Evolutionary conservation across 768 basidiomycete species (phyloP).

Genomic region (Gloeophyllum trabeum): DNA sequence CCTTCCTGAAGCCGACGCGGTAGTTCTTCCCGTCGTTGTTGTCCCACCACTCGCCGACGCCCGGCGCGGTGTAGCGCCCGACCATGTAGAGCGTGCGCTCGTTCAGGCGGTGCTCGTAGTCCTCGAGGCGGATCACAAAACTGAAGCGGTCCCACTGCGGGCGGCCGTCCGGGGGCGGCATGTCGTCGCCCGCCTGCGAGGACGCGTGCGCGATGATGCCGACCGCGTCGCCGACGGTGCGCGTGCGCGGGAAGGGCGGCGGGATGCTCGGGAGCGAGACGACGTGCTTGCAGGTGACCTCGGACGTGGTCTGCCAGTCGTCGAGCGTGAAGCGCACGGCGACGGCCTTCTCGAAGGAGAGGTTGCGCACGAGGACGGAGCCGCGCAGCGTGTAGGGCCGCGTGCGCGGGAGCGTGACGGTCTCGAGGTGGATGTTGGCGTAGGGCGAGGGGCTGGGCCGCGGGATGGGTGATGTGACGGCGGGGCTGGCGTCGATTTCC

Average conservation of each 20-base stretch:
- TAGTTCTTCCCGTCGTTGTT: conserved; percentile 79
- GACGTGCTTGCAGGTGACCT: conserved; percentile 50
- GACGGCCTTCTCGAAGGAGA: conserved; percentile 80
- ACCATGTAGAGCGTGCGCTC: conserved; percentile 51
- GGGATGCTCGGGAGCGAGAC: conserved; percentile 28
- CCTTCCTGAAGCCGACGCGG: conserved; percentile 44
- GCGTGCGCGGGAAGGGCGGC: conserved; percentile 15
- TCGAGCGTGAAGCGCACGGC: conserved; percentile 86
- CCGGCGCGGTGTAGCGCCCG: conserved; percentile 35
- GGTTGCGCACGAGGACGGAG: conserved; percentile 72
- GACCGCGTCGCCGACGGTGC: conserved; percentile 30
- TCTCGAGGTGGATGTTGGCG: conserved; percentile 26
- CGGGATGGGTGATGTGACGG: conserved; percentile 21
- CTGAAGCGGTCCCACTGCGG: conserved; percentile 44
- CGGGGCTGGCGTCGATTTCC: conserved; percentile 15
- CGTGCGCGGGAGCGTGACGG: conserved; percentile 23
- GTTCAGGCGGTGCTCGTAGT: conserved; percentile 41
- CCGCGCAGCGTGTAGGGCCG: conserved; percentile 45
- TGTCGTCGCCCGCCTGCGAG: conserved; percentile 13
- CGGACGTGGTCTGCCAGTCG: conserved; percentile 87
- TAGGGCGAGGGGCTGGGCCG: conserved; percentile 15
- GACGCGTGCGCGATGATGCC: conserved; percentile 12
- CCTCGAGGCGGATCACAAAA: conserved; percentile 61
- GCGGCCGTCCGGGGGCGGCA: background rate
- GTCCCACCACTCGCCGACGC: conserved; percentile 84